Conservation (phyloP, 2,329 filamentous ascomycete species). For the Ambrosiella beaveri region DNA sequence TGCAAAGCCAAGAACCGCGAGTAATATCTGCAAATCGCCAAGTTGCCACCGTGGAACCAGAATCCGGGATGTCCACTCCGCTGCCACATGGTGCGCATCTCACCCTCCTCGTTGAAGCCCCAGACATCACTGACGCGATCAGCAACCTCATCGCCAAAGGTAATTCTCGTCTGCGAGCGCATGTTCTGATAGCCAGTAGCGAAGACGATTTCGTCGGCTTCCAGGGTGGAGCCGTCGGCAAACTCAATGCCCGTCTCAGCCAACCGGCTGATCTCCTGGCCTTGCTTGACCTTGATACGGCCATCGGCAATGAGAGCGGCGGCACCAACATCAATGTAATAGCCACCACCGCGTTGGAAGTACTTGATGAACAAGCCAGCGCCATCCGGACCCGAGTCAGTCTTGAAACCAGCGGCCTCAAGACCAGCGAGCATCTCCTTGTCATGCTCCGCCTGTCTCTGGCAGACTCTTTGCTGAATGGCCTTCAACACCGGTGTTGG, state of each 20-base stretch:
- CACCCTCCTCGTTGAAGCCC: constrained; percentile 40
- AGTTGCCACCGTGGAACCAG: constrained; percentile 49
- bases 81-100: constrained; percentile 41
- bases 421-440: constrained; percentile 27
- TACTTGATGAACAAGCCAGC: constrained; percentile 45
- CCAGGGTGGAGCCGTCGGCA: constrained; percentile 36
- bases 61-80: constrained; percentile 44
- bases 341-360: constrained; percentile 47
- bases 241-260: constrained; percentile 28
- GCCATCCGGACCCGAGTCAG: constrained; percentile 39
- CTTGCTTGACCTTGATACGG: constrained; percentile 45
- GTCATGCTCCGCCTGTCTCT: constrained; percentile 21
- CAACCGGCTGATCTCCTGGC: constrained; percentile 36
- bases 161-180: constrained; percentile 40
- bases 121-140: constrained; percentile 41
- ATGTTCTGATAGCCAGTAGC: constrained; percentile 54
- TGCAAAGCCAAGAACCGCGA: constrained; percentile 37
- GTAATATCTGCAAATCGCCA: constrained; percentile 44
- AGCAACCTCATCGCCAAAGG: constrained; percentile 45
- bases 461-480: constrained; percentile 29
- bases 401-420: constrained; percentile 39
- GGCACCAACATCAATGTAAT: constrained; percentile 53
- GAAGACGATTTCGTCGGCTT: constrained; percentile 46
- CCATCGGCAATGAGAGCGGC: constrained; percentile 44
- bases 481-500: constrained; percentile 45